Conservation (phyloP, 306 rosid genomes). For the Herpetospermum pedunculosum region DNA sequence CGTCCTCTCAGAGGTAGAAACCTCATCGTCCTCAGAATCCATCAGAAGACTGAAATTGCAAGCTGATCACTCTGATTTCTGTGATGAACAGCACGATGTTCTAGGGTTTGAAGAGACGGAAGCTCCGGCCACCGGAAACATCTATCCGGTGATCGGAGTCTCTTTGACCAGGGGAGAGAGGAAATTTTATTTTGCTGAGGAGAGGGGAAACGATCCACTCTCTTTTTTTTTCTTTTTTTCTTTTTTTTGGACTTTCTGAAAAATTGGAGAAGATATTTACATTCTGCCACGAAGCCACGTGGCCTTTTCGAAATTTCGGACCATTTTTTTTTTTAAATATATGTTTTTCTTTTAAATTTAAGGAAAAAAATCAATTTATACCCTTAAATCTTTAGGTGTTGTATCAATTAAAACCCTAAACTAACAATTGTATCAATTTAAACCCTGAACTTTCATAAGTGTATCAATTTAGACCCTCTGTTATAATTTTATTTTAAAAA, state of each 20-base stretch:
- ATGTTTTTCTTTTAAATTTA: too few relatives aligned
- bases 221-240: neutral
- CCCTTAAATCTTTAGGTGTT: too few relatives aligned
- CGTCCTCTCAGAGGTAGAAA: slow-evolving; percentile 7
- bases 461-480: too few relatives aligned
- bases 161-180: neutral
- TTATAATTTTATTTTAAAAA: too few relatives aligned
- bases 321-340: neutral
- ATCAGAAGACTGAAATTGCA: slow-evolving; percentile 13
- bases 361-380: too few relatives aligned
- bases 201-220: neutral
- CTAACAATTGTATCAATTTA: too few relatives aligned
- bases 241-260: neutral
- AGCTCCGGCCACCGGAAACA: slow-evolving; percentile 67
- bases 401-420: too few relatives aligned
- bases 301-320: neutral
- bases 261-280: neutral
- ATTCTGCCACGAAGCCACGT: neutral
- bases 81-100: neutral
- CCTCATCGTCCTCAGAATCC: slow-evolving; percentile 45
- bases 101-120: neutral
- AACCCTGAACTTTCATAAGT: too few relatives aligned
- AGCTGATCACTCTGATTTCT: neutral
- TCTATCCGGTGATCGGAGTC: slow-evolving; percentile 61
- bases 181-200: neutral